phyloP scores from a whole-genome alignment of 768 basidiomycete species.

The Holtermannia corniformis region DNA sequence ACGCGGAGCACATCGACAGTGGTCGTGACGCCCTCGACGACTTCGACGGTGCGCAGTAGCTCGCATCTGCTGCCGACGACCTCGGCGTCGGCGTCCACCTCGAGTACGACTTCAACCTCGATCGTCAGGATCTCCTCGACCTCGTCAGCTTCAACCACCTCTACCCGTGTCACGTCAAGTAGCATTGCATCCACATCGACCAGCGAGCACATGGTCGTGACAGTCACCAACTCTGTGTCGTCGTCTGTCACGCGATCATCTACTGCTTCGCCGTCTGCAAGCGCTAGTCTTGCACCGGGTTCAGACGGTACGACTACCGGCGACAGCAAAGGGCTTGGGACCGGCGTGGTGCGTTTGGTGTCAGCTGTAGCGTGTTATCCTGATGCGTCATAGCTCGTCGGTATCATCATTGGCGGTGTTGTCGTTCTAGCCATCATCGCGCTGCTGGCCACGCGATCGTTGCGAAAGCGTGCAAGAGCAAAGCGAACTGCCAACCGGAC shows the following conservation, averaged over 20 bases:
- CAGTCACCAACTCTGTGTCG: too few species aligned
- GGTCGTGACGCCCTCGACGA: neutral
- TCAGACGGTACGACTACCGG: slow-evolving; percentile 6
- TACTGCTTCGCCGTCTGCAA: slow-evolving; percentile 2
- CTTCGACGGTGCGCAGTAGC: neutral
- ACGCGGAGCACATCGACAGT: too few species aligned
- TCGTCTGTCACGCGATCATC: too few species aligned
- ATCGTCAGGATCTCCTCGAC: neutral
- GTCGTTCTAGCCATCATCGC: slow-evolving; percentile 20
- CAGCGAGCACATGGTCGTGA: too few species aligned
- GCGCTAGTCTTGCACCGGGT: neutral
- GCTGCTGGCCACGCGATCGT: slow-evolving; percentile 21
- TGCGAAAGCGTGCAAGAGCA: slow-evolving; percentile 19
- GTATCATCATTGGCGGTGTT: slow-evolving; percentile 29
- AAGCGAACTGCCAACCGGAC: slow-evolving; percentile 22
- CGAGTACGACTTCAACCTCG: slow-evolving; percentile 4
- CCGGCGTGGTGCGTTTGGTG: too few species aligned
- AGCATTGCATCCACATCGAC: slow-evolving; percentile 2
- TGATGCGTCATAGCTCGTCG: slow-evolving; percentile 32
- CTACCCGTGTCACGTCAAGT: slow-evolving; percentile 7
- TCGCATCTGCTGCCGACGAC: slow-evolving; percentile 1
- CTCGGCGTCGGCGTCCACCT: neutral
- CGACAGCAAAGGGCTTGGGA: too few species aligned
- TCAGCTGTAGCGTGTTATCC: too few species aligned
- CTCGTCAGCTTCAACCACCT: slow-evolving; percentile 6